Evolutionary conservation across 2,329 filamentous ascomycete species (phyloP), one percentile per base, ranked within the genome.

Genomic region (Sporothrix phasma): DNA sequence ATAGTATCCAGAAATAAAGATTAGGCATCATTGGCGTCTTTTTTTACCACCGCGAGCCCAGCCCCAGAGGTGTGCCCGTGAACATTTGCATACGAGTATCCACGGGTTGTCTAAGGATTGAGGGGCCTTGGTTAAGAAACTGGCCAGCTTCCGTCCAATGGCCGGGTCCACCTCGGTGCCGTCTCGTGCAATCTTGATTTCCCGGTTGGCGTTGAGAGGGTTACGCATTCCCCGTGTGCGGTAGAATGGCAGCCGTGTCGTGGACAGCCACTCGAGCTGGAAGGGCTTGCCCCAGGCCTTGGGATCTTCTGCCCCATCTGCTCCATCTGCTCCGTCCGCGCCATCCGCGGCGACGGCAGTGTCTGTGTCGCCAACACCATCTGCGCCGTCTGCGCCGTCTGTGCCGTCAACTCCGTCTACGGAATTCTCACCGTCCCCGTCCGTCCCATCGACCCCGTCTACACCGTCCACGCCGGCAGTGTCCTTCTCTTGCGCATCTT

Each of bases 131-230:
- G 69, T 90, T 88, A 97, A 97, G 70, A 97, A 82, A 51, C 86
- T 85, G 67, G 95, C 80, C 62, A 97, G 77, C 70, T 85, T 85
- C 70, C 85, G 84, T 5, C 92, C 93, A 49, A 96, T 84, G 34
- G 80, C 84, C 31, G 92, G 89, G 74, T 97, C 93, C 62, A 97
- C 79, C 74, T 97, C 93, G 0, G 93, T 97, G 1, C 93, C 93
- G 71, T 97, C 93, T 70, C 93, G 83, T 26, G 93, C 93, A 72
- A 97, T 96, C 76, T 97, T 97, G 67, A 97, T 90, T 72, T 97
- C 93, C 61, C 93, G 81, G 71, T 97, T 96, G 4, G 90, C 89
- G 74, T 97, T 97, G 90, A 92, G 96, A 0, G 91, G 89, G 72
- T 97, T 97, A 39, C 92, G 84, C 63, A 97, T 76, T 0, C 93